A percentile compares a stretch with the other conserved stretches of the same genome.
Evolutionary conservation across 2,329 filamentous ascomycete species (phyloP).

Genomic region (Alternaria gansuensis): DNA sequence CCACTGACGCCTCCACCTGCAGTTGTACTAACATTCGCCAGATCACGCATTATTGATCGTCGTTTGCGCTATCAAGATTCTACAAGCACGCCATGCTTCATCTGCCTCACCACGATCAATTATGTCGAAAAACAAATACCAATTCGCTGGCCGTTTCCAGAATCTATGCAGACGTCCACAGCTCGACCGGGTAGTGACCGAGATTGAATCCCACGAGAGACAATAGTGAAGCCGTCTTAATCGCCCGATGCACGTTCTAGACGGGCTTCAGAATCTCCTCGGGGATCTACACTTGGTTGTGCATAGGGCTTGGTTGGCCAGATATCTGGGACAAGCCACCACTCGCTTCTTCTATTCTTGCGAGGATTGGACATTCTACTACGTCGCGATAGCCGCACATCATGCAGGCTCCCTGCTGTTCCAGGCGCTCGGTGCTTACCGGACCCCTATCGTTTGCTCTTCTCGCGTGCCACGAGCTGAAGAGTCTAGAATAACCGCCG

Average conservation of each 20-base stretch:
- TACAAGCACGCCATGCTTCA: not conserved
- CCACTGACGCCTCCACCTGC: conserved; percentile 2
- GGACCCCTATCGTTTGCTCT: not conserved
- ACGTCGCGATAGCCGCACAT: not conserved
- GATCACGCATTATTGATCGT: conserved; percentile 21
- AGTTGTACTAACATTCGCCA: conserved; percentile 6
- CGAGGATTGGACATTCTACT: not conserved
- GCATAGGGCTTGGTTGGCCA: conserved; percentile 1
- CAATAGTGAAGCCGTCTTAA: not conserved
- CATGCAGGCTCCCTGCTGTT: not conserved
- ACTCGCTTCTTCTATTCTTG: not conserved
- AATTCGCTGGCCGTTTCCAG: not conserved
- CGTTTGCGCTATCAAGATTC: conserved; percentile 17
- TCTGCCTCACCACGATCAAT: not conserved
- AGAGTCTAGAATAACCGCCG: not conserved
- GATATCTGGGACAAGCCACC: not conserved
- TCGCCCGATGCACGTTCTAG: not conserved
- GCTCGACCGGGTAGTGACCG: conserved; percentile 1
- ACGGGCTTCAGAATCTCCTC: conserved; percentile 1
- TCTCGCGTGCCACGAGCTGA: not conserved
- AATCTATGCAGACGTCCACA: not conserved
- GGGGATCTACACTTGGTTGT: not conserved
- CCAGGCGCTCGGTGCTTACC: not conserved
- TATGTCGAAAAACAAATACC: not conserved
- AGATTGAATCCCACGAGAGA: conserved; percentile 3